Percentiles rank a stretch among this genome's conserved stretches.
phyloP scores from a whole-genome alignment of 208 protist genomes.

The Crithidia bombi region DNA sequence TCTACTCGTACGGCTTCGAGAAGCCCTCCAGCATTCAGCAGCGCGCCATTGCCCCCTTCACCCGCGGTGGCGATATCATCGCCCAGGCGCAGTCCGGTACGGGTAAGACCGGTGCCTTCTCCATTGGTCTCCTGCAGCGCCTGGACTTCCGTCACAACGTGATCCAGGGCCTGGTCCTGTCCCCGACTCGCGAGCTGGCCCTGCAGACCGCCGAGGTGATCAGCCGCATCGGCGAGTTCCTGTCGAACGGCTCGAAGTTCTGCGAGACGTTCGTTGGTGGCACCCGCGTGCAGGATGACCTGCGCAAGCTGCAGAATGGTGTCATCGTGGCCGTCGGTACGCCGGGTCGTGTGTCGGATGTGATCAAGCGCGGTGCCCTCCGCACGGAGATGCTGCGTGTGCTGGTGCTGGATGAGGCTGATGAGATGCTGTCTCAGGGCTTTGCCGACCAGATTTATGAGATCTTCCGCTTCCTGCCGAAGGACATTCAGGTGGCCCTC shows the following conservation, averaged over 20 bases:
- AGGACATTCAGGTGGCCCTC: constrained; percentile 97
- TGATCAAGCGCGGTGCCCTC: constrained; percentile 94
- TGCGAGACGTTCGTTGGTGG: constrained; percentile 94
- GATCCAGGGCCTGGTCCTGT: constrained; percentile 96
- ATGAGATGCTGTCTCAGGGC: constrained; percentile 98
- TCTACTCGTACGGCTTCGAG: constrained; percentile 99
- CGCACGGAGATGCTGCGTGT: constrained; percentile 92
- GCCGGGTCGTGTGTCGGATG: constrained; percentile 97
- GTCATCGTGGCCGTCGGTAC: constrained; percentile 97
- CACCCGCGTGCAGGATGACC: constrained; percentile 96
- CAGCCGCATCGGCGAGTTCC: constrained; percentile 96
- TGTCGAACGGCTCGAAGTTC: constrained; percentile 81
- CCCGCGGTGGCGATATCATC: constrained; percentile 88
- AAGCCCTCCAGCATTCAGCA: constrained; percentile 95
- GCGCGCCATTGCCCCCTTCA: constrained; percentile 97
- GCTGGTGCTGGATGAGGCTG: constrained; percentile 99
- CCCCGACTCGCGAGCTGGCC: constrained; percentile 96
- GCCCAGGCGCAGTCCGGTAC: constrained; percentile 97
- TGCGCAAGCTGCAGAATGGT: constrained; percentile 91
- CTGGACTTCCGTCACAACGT: constrained; percentile 90
- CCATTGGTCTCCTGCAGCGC: constrained; percentile 94
- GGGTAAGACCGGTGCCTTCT: constrained; percentile 99
- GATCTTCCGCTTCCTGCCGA: constrained; percentile 97
- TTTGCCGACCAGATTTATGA: constrained; percentile 99
- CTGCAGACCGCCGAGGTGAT: constrained; percentile 97